phyloP scores from a whole-genome alignment of 345 rosid species.

The Euphorbia pulcherrima region DNA sequence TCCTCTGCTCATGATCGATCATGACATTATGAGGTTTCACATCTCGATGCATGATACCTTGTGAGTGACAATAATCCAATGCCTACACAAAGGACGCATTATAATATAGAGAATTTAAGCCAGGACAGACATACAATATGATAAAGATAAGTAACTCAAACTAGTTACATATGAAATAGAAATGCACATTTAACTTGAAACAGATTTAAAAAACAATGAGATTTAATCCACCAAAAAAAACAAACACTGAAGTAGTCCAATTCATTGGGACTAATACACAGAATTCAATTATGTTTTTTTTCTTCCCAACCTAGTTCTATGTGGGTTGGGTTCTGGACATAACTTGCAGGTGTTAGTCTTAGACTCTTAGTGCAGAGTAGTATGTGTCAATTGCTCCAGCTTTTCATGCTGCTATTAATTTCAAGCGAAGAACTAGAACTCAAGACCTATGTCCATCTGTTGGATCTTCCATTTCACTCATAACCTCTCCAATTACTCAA shows the following conservation, averaged over 20 bases:
- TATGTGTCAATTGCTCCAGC: no score
- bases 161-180: no score
- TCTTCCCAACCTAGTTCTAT: neutral
- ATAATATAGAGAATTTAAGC: no score
- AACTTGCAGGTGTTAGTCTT: neutral
- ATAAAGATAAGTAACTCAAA: no score
- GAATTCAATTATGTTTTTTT: neutral
- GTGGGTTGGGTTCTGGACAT: neutral
- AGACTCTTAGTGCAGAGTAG: no score
- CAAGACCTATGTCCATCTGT: neutral
- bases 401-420: neutral
- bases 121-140: no score
- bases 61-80: slow-evolving; percentile 93
- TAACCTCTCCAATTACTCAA: neutral
- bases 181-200: neutral
- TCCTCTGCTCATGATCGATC: slow-evolving; percentile 96
- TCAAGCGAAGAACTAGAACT: neutral
- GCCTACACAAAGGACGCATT: slow-evolving; percentile 48
- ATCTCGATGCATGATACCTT: slow-evolving; percentile 98
- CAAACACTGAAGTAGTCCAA: neutral
- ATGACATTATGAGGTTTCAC: slow-evolving; percentile 98
- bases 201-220: neutral
- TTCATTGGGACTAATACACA: neutral
- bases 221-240: no score
- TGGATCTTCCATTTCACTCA: neutral